Evolutionary conservation across 441 rosid species (phyloP), one percentile per base, ranked within the genome.

Genomic region (Isatis lusitanica): DNA sequence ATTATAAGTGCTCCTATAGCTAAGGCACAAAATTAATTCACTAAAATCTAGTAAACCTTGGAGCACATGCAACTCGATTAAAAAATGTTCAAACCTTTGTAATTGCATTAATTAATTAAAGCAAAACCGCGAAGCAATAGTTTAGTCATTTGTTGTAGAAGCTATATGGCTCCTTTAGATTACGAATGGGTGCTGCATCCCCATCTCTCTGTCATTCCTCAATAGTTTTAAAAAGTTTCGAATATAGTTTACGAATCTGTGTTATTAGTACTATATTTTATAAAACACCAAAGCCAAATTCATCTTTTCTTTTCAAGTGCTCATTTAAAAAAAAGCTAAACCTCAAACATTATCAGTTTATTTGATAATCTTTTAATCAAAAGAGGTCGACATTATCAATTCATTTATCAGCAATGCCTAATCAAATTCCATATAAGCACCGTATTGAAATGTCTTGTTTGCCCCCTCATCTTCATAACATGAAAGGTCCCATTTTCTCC

Each of bases 81-180:
- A 9, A 66, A 50, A 5, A 12, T 9, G 17, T 9, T 38, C 1
- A 16, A 16, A 66, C 43, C 36, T 46, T 28, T 30, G 36, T 52
- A 18, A 30, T 24, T 42, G 17, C 28, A 17, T 28, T 13, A 7
- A 24, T 26, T 55, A 30, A 39, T 52, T 2, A 13, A 17, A 44
- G 15, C 10, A 73, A 38, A 73, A 43, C 47, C 10, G 16, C 9
- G 13, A 57, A 57, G 35, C 62, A 28, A 4, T 50, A 59, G 3
- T 46, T 30, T 59, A 74, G 50, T 48, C 44, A 47, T 0, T 38
- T 10, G 35, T 18, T 58, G 28, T 33, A 13, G 28, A 58, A 65
- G 59, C 71, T 43, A 57, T 15, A 0, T 74, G 74, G 74, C 68
- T 74, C 78, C 78, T 68, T 40, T 60, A 43, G 63, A 60, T 43